Percentiles rank a stretch among this genome's conserved stretches.
These are phyloP conservation scores for Paraurostyla sp. DNA, from an alignment of 73 alveolate species.

Conservation along the genomic window DNA sequence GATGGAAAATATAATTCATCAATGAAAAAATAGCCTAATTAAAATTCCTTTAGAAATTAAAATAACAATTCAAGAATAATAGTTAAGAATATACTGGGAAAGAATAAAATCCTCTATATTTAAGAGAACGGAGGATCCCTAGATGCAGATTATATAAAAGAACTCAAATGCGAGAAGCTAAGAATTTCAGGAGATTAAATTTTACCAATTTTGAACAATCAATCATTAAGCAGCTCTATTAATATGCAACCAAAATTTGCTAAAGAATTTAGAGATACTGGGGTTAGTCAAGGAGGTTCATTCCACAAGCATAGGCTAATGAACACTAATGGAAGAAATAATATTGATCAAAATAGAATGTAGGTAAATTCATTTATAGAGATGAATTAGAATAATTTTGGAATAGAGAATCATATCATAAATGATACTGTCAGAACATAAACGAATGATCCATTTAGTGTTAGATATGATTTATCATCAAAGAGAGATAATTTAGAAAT, in stretches of 20 bases:
- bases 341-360: too few species aligned
- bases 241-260: conserved; percentile 8
- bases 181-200: conserved; percentile 11
- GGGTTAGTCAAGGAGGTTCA: background rate
- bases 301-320: background rate
- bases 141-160: background rate
- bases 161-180: background rate
- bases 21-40: background rate
- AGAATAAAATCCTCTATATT: background rate
- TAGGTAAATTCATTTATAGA: too few species aligned
- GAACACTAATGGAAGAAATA: too few species aligned
- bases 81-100: conserved; percentile 4
- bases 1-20: too few species aligned
- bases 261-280: background rate
- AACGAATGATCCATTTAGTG: too few species aligned
- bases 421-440: too few species aligned
- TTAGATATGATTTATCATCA: too few species aligned
- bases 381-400: too few species aligned
- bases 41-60: background rate
- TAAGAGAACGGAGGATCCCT: background rate
- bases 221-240: background rate
- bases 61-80: background rate
- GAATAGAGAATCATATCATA: too few species aligned
- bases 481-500: too few species aligned
- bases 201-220: background rate